A percentile compares a stretch with the other conserved stretches of the same genome.
Conservation (phyloP, 768 basidiomycete genomes). For the Mycena metata region DNA sequence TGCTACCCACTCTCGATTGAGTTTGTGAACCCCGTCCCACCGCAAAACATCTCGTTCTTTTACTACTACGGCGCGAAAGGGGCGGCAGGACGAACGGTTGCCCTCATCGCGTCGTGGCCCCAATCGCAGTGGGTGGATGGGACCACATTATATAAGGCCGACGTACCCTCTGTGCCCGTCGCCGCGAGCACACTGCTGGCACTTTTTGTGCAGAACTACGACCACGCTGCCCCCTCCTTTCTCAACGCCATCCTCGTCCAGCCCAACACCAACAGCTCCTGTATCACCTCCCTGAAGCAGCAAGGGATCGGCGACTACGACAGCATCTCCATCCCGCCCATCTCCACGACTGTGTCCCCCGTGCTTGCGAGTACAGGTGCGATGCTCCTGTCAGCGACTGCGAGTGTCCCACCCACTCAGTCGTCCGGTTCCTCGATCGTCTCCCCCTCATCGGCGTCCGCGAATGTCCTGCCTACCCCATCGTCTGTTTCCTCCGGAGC, state of each 20-base stretch:
- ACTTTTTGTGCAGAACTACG: background rate
- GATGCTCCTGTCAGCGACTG: too few relatives aligned
- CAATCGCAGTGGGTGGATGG: slow-evolving; percentile 8
- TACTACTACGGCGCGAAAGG: slow-evolving; percentile 1
- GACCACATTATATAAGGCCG: background rate
- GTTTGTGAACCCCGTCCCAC: background rate
- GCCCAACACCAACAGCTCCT: slow-evolving; percentile 8
- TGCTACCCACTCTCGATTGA: slow-evolving; percentile 12
- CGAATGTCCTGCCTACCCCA: too few relatives aligned
- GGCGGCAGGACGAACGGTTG: background rate
- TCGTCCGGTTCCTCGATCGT: too few relatives aligned
- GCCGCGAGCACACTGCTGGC: slow-evolving; percentile 9
- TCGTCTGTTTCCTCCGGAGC: too few relatives aligned
- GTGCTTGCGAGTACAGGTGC: too few relatives aligned
- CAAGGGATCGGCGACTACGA: background rate
- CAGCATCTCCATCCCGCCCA: background rate
- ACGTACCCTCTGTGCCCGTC: background rate
- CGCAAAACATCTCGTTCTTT: background rate
- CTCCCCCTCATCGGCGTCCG: too few relatives aligned
- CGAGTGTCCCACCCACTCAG: too few relatives aligned
- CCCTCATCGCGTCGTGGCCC: background rate
- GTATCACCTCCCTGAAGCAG: slow-evolving; percentile 4
- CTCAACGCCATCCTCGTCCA: background rate
- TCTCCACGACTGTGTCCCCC: slow-evolving; percentile 8
- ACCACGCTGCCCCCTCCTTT: background rate